A percentile compares a stretch with the other conserved stretches of the same genome.
Evolutionary conservation across 208 protist species (phyloP).

Genomic region (Acanthamoeba culbertsoni): DNA sequence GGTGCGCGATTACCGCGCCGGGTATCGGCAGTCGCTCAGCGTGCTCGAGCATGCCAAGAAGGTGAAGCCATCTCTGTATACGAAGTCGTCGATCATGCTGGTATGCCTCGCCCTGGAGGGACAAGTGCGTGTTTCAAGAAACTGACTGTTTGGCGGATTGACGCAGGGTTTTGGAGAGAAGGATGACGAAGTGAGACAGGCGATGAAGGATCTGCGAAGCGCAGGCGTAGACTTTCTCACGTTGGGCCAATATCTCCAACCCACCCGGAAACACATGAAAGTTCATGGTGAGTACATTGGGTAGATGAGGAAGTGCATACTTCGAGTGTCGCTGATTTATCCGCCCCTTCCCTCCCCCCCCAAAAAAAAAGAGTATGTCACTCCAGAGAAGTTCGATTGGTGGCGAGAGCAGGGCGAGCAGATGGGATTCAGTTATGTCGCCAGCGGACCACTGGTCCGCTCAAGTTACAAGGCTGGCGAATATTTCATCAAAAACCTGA

Average conservation of each 20-base stretch:
- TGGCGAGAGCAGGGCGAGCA: conserved; percentile 90
- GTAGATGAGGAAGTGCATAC: neutral
- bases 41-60: conserved; percentile 91
- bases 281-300: conserved; percentile 87
- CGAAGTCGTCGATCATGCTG: conserved; percentile 98
- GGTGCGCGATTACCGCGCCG: conserved; percentile 94
- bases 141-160: neutral
- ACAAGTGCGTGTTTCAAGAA: neutral
- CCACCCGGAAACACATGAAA: conserved; percentile 94
- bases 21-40: conserved; percentile 93
- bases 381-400: conserved; percentile 95
- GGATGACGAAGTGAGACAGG: conserved; percentile 94
- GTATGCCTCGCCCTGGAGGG: neutral
- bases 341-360: neutral
- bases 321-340: neutral
- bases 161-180: conserved; percentile 92
- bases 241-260: conserved; percentile 97
- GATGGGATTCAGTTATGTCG: conserved; percentile 97
- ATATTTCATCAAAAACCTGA: conserved; percentile 87
- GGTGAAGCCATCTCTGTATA: conserved; percentile 85
- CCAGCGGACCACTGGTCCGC: conserved; percentile 86
- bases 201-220: conserved; percentile 91
- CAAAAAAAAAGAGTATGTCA: conserved; percentile 85
- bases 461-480: conserved; percentile 96
- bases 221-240: conserved; percentile 93